Evolutionary conservation across 2,329 filamentous ascomycete genomes (phyloP), one percentile per base, ranked within the genome.

Genomic region (Beauveria rudraprayagi): DNA sequence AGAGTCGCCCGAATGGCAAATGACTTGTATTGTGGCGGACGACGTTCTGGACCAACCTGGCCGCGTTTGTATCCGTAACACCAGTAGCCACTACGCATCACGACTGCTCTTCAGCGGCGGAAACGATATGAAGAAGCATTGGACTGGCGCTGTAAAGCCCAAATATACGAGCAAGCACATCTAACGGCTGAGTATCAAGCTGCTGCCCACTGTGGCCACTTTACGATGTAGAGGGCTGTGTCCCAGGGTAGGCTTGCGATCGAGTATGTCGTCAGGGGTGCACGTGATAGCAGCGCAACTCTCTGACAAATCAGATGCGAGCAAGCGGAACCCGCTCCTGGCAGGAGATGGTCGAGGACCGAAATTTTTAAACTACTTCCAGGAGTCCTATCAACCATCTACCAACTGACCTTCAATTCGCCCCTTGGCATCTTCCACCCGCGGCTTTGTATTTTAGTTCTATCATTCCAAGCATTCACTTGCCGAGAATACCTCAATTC

Each of bases 321-420:
- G 24, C 34, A 34, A 58, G 34, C 24, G 46, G 56, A 52, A 51
- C 47, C 34, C 47, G 47, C 46, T 59, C 37, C 47, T 52, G 14
- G 24, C 14, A 41, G 56, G 22, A 58, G 24, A 51, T 6, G 41
- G 56, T 51, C 37, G 37, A 58, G 22, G 43, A 48, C 51, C 59
- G 62, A 62, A 65, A 65, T 64, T 62, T 65, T 64, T 63, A 53
- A 64, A 55, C 47, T 24, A 28, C 30, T 9, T 16, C 17, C 51
- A 61, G 58, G 41, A 61, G 43, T 56, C 58, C 43, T 41, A 52
- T 61, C 58, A 48, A 50, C 22, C 58, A 59, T 48, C 28, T 11
- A 47, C 50, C 41, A 55, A 30, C 58, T 34, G n/a, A 43, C 34
- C 43, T 55, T 40, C 28, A 41, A 40, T 59, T 44, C 24, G 46